Evolutionary conservation across 2,329 filamentous ascomycete species (phyloP), one percentile per base, ranked within the genome.

Genomic region (Cryphonectria radicalis): DNA sequence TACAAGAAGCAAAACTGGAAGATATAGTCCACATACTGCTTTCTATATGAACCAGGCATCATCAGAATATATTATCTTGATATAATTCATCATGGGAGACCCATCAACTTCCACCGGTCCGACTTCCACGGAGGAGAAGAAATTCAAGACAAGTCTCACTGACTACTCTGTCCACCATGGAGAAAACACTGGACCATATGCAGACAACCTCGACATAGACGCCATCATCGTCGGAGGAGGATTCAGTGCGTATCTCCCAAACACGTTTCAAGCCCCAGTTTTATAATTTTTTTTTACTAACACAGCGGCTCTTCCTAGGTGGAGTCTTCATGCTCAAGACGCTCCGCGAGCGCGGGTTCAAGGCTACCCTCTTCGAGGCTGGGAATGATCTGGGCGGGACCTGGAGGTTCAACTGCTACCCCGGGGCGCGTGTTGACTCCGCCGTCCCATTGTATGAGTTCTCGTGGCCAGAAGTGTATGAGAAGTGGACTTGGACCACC

Each of bases 371-470:
- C 32, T 86, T 85, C 72, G 88, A 90, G 73, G 85, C 86, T 0
- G 87, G 84, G 14, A 81, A 81, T 11, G 83, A 84, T 66, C 77
- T 83, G 0, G 87, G 87, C 2, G 87, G 87, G 35, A 85, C 83
- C 0, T 90, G 88, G 88, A 78, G 83, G 60, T 88, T 83, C 84
- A 89, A 88, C 76, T 82, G 83, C 74, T 89, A 88, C 73, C 87
- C 86, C 0, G 87, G 87, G 0, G 84, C 86, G 1, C 78, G 81
- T 0, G 86, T 89, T 2, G 88, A 90, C 77, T 86, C 83, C 0
- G 83, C 87, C 68, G 81, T 86, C 3, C 86, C 86, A 0, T 80
- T 84, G 68, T 89, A 89, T 72, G 82, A 89, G 73, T 85, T 86
- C 68, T 85, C 82, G 1, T 85, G 84, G 76, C 86, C 86, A 11